phyloP scores from a whole-genome alignment of 2,329 filamentous ascomycete genomes.

The Diaporthe vexans region DNA sequence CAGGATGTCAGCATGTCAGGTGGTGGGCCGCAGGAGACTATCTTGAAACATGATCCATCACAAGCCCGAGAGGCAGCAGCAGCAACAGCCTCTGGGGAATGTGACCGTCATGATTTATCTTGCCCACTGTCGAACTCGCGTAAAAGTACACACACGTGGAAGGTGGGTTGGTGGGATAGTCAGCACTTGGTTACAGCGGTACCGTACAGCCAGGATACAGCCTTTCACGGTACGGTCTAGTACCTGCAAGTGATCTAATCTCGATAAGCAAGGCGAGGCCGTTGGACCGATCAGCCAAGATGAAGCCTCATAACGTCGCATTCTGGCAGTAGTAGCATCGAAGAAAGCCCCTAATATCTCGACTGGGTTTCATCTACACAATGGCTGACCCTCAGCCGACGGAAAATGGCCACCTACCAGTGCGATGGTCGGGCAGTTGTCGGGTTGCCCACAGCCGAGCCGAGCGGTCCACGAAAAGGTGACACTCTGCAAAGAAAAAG shows the following conservation, averaged over 20 bases:
- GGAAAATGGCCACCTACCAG: conserved; percentile 7
- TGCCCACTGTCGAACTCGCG: background rate
- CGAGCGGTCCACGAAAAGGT: conserved; percentile 3
- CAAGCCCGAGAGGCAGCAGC: background rate
- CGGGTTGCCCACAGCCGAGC: conserved; percentile 20
- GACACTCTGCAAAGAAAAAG: background rate
- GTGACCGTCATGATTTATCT: background rate
- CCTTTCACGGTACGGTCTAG: background rate
- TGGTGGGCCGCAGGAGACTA: conserved; percentile 17
- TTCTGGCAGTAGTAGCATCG: conserved; percentile 21
- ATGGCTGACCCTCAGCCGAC: background rate
- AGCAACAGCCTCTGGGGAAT: conserved; percentile 1
- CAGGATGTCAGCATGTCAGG: conserved; percentile 6
- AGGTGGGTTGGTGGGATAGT: background rate
- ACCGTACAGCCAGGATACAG: background rate
- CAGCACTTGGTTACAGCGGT: background rate
- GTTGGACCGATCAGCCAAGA: conserved; percentile 12
- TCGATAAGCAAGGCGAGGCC: conserved; percentile 22
- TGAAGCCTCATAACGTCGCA: conserved; percentile 31
- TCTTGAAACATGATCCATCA: conserved; percentile 24
- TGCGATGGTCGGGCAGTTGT: background rate
- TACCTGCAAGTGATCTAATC: conserved; percentile 29
- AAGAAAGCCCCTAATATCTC: conserved; percentile 33
- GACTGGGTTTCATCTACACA: conserved; percentile 37
- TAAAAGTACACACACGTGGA: conserved; percentile 26